These are phyloP conservation scores for Apiospora rasikravindrae DNA, from an alignment of 2,329 filamentous ascomycete species.

Conservation along the genomic window DNA sequence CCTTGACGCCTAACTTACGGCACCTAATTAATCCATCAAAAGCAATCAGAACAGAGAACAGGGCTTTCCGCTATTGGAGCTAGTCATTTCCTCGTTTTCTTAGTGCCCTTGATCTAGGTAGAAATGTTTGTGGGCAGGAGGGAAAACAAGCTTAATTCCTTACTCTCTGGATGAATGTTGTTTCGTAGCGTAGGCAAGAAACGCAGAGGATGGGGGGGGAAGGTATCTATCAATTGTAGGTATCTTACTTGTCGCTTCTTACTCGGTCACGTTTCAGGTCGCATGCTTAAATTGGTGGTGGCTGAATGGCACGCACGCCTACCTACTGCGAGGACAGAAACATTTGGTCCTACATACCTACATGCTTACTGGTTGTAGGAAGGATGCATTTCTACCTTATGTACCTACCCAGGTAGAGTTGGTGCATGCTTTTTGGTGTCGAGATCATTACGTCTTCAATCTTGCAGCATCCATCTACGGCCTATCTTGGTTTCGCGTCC, in stretches of 20 bases:
- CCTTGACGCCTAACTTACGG: too few species aligned
- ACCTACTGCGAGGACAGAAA: background rate
- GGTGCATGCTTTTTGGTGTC: background rate
- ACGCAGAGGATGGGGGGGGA: too few species aligned
- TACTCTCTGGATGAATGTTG: background rate
- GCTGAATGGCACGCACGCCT: background rate
- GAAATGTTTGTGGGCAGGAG: too few species aligned
- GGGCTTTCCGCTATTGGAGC: background rate
- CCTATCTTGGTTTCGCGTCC: background rate
- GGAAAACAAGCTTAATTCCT: slow-evolving; percentile 13
- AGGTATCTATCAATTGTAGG: too few species aligned
- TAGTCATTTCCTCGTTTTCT: background rate
- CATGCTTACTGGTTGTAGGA: too few species aligned
- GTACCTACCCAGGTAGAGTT: background rate
- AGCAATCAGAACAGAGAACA: background rate
- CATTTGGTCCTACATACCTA: too few species aligned
- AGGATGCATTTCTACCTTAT: background rate
- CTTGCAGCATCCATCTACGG: background rate
- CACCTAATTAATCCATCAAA: background rate
- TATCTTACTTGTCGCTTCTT: background rate
- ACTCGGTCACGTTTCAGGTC: slow-evolving; percentile 7
- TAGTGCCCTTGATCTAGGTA: too few species aligned
- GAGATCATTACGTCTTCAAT: background rate
- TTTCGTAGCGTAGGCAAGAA: background rate
- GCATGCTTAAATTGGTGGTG: slow-evolving; percentile 12